Evolutionary conservation across 495 filamentous ascomycete species (phyloP).

Genomic region (Daldinia grandis): DNA sequence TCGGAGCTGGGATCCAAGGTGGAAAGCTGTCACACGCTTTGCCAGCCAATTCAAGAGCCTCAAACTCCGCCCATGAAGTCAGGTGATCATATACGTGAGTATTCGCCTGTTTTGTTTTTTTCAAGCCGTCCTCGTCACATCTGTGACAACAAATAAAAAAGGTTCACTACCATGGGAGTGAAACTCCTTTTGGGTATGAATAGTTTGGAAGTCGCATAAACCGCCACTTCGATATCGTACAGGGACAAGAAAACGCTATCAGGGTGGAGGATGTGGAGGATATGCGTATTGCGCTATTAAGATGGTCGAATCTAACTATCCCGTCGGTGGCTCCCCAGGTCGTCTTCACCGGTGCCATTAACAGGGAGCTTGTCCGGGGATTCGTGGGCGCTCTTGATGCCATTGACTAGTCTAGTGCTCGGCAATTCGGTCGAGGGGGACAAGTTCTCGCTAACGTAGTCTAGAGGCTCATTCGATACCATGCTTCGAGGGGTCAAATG

Average conservation of each 20-base stretch:
- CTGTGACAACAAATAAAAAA: slow-evolving; percentile 42
- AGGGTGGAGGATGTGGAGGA: slow-evolving; percentile 2
- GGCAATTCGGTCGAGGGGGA: slow-evolving; percentile 40
- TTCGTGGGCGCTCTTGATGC: slow-evolving; percentile 35
- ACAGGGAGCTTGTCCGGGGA: slow-evolving; percentile 31
- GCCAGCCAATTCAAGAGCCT: slow-evolving; percentile 40
- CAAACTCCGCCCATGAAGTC: slow-evolving; percentile 46
- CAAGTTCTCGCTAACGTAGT: slow-evolving; percentile 35
- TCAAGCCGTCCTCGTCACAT: slow-evolving; percentile 39
- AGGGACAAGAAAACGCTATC: slow-evolving; percentile 16
- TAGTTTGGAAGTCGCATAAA: slow-evolving; percentile 23
- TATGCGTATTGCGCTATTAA: not conserved
- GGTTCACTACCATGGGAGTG: slow-evolving; percentile 16
- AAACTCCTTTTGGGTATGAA: slow-evolving; percentile 27
- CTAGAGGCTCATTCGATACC: slow-evolving; percentile 43
- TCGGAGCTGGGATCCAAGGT: slow-evolving; percentile 33
- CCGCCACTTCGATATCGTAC: slow-evolving; percentile 38
- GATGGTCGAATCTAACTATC: not conserved
- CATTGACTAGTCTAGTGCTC: slow-evolving; percentile 34
- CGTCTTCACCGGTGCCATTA: slow-evolving; percentile 36
- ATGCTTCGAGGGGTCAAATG: slow-evolving; percentile 45
- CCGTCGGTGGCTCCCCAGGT: slow-evolving; percentile 17
- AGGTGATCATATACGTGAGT: slow-evolving; percentile 40
- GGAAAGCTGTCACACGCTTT: slow-evolving; percentile 8
- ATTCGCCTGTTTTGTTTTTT: slow-evolving; percentile 32